Conservation (phyloP, 768 basidiomycete genomes). For the Coprinopsis marcescibilis region DNA sequence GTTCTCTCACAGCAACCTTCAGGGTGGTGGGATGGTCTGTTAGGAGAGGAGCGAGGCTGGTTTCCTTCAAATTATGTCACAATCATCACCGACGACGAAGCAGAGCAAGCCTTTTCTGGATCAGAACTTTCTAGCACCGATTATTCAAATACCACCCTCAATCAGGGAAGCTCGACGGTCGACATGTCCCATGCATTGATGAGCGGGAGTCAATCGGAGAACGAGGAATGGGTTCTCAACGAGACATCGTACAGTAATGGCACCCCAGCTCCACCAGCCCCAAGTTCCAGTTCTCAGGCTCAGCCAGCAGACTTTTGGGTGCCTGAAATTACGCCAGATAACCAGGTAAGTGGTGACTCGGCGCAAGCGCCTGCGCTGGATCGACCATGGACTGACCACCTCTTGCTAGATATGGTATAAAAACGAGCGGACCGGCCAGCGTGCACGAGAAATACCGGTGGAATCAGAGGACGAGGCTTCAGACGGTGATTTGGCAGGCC, state of each 20-base stretch:
- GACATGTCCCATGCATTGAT: conserved; percentile 48
- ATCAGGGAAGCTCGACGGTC: conserved; percentile 29
- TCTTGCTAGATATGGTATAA: conserved; percentile 81
- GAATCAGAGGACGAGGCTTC: conserved; percentile 63
- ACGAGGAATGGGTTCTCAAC: conserved; percentile 56
- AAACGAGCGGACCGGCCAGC: conserved; percentile 83
- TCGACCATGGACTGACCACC: background rate
- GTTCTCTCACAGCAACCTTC: conserved; percentile 86
- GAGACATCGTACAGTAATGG: conserved; percentile 34
- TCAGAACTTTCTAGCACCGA: conserved; percentile 33
- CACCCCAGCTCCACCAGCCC: conserved; percentile 8
- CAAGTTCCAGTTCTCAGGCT: conserved; percentile 23
- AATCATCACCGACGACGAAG: conserved; percentile 74
- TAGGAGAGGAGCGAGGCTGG: conserved; percentile 89
- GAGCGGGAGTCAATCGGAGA: conserved; percentile 35
- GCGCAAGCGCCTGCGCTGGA: background rate
- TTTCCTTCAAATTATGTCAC: conserved; percentile 96
- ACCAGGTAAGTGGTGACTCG: conserved; percentile 57
- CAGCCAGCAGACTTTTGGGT: conserved; percentile 84
- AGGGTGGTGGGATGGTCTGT: conserved; percentile 98
- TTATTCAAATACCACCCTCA: conserved; percentile 5
- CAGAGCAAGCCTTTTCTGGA: conserved; percentile 56
- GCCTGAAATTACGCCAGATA: conserved; percentile 75
- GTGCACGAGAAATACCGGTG: conserved; percentile 76
- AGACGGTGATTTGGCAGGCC: conserved; percentile 56